Evolutionary conservation across 768 basidiomycete genomes (phyloP).

Genomic region (Postia placenta): DNA sequence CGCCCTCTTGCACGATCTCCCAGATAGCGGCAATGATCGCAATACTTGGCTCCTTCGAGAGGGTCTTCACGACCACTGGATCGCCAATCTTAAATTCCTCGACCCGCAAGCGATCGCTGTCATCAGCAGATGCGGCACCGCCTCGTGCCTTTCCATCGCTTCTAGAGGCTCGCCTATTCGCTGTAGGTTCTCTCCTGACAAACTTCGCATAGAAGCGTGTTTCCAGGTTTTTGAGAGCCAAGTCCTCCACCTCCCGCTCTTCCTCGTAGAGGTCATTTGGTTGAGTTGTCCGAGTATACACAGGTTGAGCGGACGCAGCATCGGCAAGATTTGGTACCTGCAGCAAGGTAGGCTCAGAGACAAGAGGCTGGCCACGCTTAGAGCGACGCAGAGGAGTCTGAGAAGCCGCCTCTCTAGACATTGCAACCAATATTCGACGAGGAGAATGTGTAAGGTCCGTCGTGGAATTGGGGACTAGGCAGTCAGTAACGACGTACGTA

Average conservation of each 20-base stretch:
- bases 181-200: constrained; percentile 1
- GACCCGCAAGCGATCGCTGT: not conserved
- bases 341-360: not conserved
- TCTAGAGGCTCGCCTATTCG: too few relatives aligned
- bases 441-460: too few relatives aligned
- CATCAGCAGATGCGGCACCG: too few relatives aligned
- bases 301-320: not conserved
- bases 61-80: constrained; percentile 53
- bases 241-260: not conserved
- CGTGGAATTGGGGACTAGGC: too few relatives aligned
- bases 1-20: constrained; percentile 37
- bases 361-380: constrained; percentile 2
- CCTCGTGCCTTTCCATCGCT: too few relatives aligned
- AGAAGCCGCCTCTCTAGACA: not conserved
- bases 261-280: constrained; percentile 2
- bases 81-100: constrained; percentile 54
- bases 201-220: constrained; percentile 2
- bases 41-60: constrained; percentile 46
- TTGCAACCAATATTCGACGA: not conserved
- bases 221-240: not conserved
- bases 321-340: not conserved
- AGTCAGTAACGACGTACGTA: too few relatives aligned
- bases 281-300: not conserved
- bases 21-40: constrained; percentile 70
- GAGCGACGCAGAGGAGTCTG: constrained; percentile 4